Conservation (phyloP, 108 stramenopile species). For the Fragilariopsis cylindrus region DNA sequence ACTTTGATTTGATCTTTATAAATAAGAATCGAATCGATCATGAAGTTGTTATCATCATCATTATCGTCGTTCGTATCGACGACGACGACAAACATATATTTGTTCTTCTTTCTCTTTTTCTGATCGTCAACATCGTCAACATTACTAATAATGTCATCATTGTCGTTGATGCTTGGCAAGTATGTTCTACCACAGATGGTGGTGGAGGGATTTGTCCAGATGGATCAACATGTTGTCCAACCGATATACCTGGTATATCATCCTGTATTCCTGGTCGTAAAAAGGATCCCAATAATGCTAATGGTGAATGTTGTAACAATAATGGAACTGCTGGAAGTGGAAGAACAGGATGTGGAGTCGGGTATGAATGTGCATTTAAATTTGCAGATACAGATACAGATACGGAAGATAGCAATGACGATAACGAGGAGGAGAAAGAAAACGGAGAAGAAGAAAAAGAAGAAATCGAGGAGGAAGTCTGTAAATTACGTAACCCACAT, state of each 20-base stretch:
- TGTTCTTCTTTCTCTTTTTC: too few species aligned
- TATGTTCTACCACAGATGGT: slow-evolving; percentile 24
- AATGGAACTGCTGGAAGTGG: slow-evolving; percentile 31
- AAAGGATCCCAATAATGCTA: slow-evolving; percentile 19
- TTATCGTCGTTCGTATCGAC: too few species aligned
- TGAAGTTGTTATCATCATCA: too few species aligned
- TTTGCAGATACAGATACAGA: not conserved
- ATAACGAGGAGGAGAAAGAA: not conserved
- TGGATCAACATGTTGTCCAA: slow-evolving; percentile 38
- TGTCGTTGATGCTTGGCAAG: slow-evolving; percentile 12
- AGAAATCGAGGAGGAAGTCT: not conserved
- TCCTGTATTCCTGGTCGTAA: slow-evolving; percentile 34
- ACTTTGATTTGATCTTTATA: too few species aligned
- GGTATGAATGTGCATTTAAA: slow-evolving; percentile 32
- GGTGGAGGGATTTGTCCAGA: slow-evolving; percentile 47
- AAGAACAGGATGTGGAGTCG: slow-evolving; percentile 36
- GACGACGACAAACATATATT: too few species aligned
- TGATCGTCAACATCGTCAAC: too few species aligned
- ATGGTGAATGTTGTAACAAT: slow-evolving; percentile 37
- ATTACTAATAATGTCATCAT: too few species aligned
- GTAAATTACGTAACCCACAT: not conserved
- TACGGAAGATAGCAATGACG: too few species aligned
- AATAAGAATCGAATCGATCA: too few species aligned
- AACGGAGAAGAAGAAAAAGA: not conserved
- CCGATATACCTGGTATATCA: slow-evolving; percentile 26